Evolutionary conservation across 306 rosid species (phyloP).

Genomic region (Inga laurina): DNA sequence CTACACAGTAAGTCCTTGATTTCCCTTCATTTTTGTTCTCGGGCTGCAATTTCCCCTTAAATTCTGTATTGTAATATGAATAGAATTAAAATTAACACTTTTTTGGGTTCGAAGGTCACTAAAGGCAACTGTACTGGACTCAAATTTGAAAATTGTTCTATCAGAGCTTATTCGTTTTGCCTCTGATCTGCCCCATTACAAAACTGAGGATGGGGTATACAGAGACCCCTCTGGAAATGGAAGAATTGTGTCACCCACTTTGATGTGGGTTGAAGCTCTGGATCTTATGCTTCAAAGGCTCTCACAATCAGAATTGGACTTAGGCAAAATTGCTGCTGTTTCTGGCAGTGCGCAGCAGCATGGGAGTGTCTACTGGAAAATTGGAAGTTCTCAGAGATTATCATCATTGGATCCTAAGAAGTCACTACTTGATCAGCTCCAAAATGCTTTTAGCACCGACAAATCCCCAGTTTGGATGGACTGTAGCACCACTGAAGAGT

Average conservation of each 20-base stretch:
- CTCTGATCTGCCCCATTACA: slow-evolving; percentile 83
- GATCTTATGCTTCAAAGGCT: slow-evolving; percentile 77
- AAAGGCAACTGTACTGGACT: slow-evolving; percentile 89
- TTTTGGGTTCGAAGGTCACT: slow-evolving; percentile 61
- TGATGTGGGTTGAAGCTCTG: slow-evolving; percentile 97
- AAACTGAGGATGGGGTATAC: slow-evolving; percentile 87
- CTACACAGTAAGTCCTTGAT: slow-evolving; percentile 73
- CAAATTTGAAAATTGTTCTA: slow-evolving; percentile 66
- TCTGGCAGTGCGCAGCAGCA: slow-evolving; percentile 99
- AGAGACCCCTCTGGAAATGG: slow-evolving; percentile 70
- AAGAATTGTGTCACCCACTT: slow-evolving; percentile 89
- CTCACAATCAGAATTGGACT: slow-evolving; percentile 58
- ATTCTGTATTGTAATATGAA: slow-evolving; percentile 11
- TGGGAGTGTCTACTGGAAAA: slow-evolving; percentile 96
- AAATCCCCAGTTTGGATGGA: slow-evolving; percentile 98
- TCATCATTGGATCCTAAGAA: slow-evolving; percentile 69
- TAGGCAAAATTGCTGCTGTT: slow-evolving; percentile 66
- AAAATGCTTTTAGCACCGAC: slow-evolving; percentile 58
- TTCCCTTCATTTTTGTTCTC: neutral
- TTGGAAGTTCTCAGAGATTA: slow-evolving; percentile 59
- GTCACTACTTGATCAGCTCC: slow-evolving; percentile 63
- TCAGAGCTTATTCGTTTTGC: slow-evolving; percentile 79
- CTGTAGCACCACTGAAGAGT: slow-evolving; percentile 80
- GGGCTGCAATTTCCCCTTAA: neutral
- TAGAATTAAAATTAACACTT: slow-evolving; percentile 21